These are phyloP conservation scores for Botryobasidium botryosum DNA, from an alignment of 768 basidiomycete species.

Conservation along the genomic window DNA sequence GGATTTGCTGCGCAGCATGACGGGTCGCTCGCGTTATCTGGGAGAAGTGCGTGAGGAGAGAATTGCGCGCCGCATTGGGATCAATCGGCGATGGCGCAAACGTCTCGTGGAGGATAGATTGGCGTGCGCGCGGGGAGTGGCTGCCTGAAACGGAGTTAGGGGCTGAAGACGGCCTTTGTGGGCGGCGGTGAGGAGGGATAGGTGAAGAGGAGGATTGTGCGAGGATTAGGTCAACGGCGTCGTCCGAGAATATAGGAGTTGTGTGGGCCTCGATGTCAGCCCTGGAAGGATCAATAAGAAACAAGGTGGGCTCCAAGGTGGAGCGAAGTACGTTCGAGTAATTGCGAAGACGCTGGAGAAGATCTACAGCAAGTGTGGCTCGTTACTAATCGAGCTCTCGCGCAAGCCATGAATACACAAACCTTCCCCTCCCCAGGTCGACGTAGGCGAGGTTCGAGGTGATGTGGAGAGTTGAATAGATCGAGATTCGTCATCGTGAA, in stretches of 20 bases:
- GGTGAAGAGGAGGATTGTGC: conserved; percentile 71
- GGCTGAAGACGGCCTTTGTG: conserved; percentile 15
- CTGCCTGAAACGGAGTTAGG: neutral
- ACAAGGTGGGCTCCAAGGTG: conserved; percentile 68
- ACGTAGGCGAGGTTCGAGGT: conserved; percentile 6
- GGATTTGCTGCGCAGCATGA: conserved; percentile 84
- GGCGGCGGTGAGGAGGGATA: conserved; percentile 66
- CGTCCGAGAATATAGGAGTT: conserved; percentile 65
- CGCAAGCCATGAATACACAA: neutral
- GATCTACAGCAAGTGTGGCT: conserved; percentile 27
- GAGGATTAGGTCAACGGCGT: conserved; percentile 76
- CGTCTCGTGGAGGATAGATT: conserved; percentile 70
- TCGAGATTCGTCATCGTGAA: conserved; percentile 92
- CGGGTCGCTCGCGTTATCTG: conserved; percentile 86
- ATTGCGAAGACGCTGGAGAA: conserved; percentile 54
- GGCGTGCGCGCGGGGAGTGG: conserved; percentile 41
- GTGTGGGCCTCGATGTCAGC: conserved; percentile 89
- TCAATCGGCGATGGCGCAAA: conserved; percentile 28
- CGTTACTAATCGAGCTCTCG: neutral
- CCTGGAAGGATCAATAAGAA: conserved; percentile 81
- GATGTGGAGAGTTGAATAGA: conserved; percentile 25
- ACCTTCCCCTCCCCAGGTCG: conserved; percentile 11
- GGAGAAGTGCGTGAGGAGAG: conserved; percentile 84
- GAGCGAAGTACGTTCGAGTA: conserved; percentile 77
- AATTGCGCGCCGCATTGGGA: conserved; percentile 53